These are phyloP conservation scores for Aeschynomene evenia DNA, from an alignment of 306 rosid genomes.

Conservation along the genomic window DNA sequence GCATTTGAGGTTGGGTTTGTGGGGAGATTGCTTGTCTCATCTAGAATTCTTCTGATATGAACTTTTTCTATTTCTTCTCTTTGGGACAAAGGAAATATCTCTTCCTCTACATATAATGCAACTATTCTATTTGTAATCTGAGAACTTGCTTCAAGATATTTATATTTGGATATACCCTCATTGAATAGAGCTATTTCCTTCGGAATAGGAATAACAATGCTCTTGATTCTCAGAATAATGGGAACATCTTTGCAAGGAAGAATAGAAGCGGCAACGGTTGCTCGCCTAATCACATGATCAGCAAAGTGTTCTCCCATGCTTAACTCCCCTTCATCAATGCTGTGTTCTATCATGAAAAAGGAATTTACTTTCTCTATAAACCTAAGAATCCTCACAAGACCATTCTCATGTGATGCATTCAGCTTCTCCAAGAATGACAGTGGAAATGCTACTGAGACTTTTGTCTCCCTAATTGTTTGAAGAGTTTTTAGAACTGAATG, in stretches of 20 bases:
- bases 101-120: conserved; percentile 45
- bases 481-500: conserved; percentile 40
- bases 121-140: conserved; percentile 31
- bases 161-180: conserved; percentile 33
- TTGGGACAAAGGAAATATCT: conserved; percentile 35
- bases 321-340: conserved; percentile 32
- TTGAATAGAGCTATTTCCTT: conserved; percentile 42
- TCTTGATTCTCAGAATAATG: conserved; percentile 45
- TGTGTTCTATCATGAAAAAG: conserved; percentile 43
- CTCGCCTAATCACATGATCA: conserved; percentile 34
- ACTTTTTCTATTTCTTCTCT: conserved; percentile 38
- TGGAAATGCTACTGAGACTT: conserved; percentile 54
- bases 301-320: conserved; percentile 43
- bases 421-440: conserved; percentile 42
- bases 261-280: conserved; percentile 37
- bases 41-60: conserved; percentile 41
- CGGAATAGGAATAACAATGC: conserved; percentile 33
- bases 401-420: conserved; percentile 27
- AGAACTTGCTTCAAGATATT: conserved; percentile 44
- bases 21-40: conserved; percentile 42
- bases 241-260: conserved; percentile 51
- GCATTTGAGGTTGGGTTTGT: conserved; percentile 47
- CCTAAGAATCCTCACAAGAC: conserved; percentile 36
- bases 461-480: conserved; percentile 33
- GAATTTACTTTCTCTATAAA: conserved; percentile 43